Evolutionary conservation across 139 green algal genomes (phyloP), one percentile per base, ranked within the genome.

Genomic region (Nannochloris sp.): DNA sequence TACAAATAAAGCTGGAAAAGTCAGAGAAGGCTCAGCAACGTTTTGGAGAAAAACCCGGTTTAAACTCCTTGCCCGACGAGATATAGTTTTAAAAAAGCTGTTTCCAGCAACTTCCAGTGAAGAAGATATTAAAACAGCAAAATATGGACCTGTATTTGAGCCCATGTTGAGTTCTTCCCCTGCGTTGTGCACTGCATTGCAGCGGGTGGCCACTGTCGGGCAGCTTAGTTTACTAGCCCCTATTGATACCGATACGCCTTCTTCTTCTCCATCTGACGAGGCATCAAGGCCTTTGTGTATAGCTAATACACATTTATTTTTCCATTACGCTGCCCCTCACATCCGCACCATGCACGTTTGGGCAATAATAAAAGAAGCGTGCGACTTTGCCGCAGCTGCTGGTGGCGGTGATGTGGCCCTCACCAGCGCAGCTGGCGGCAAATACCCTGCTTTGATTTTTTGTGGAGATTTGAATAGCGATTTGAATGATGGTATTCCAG

Each of bases 241-340:
- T 15, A 33, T 13, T 23, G 64, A 47, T 32, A 35, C 65, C 67
- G 2, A 35, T 15, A 42, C 29, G 10, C 24, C 29, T 7, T 33
- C 24, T 24, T 23, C 7, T 33, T 44, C 1, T 42, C 71, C 25
- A 45, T 80, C 42, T 39, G n/a, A n/a, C n/a, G n/a, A n/a, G n/a
- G n/a, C n/a, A n/a, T n/a, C n/a, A n/a, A n/a, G 55, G 33, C 70
- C 58, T 35, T 48, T 90, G 9, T 72, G 74, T 24, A 71, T 97
- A 24, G 73, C 78, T 23, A 97, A 97, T 79, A 96, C 87, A 8
- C 91, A 97, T 76, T 75, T 97, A 6, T 97, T 96, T 78, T 97
- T 90, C 75, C 91, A 96, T 65, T 85, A 88, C 14, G 75, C 79
- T 47, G 91, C 91, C 0, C 76, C 80, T 2, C 91, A 97, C 81